Evolutionary conservation across 768 basidiomycete species (phyloP), one percentile per base, ranked within the genome.

Genomic region (Boletellus emodensis): DNA sequence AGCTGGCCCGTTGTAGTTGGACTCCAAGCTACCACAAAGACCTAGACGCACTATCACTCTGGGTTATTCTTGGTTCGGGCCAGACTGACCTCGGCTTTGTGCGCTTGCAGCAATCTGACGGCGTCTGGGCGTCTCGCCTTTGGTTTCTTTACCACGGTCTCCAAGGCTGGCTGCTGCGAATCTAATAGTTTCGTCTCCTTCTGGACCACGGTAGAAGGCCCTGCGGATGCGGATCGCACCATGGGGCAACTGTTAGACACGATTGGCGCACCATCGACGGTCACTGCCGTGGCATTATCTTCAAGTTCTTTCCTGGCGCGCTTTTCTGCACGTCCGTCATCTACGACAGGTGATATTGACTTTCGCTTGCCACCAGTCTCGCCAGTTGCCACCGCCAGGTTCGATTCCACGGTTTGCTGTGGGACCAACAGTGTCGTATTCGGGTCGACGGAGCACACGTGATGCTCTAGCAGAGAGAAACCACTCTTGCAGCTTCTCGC

Each of bases 21-120:
- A 67, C 88, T 91, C 75, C 87, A 92, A 4, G 84, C 80, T 48
- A 87, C 87, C 6, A 87, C 82, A 48, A 90, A 92, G 7, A 92
- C 86, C 88, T 90, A 49, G 17, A 36, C 40, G 18, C 26, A 24
- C 48, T n/a, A n/a, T 63, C 26, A 40, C 20, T 42, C 35, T 41
- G 17, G 42, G 39, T 38, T 47, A 20, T 38, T 18, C 47, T 53
- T 39, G 14, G 60, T 54, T 52, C 61, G 59, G 35, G 64, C 22
- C 5, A 49, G 28, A 24, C 49, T 52, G 40, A 82, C 84, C 67
- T 86, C 84, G 32, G 82, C 72, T 51, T 77, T 75, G 57, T 90
- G 88, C n/a, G 76, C 80, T 26, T 68, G 63, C 28, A 84, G 68
- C 37, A 81, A 61, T 46, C 77, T 73, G 22, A 61, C 66, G 22